Percentiles rank a stretch among this genome's conserved stretches.
phyloP scores from a whole-genome alignment of 495 filamentous ascomycete species.

The Aspergillus bridgeri region DNA sequence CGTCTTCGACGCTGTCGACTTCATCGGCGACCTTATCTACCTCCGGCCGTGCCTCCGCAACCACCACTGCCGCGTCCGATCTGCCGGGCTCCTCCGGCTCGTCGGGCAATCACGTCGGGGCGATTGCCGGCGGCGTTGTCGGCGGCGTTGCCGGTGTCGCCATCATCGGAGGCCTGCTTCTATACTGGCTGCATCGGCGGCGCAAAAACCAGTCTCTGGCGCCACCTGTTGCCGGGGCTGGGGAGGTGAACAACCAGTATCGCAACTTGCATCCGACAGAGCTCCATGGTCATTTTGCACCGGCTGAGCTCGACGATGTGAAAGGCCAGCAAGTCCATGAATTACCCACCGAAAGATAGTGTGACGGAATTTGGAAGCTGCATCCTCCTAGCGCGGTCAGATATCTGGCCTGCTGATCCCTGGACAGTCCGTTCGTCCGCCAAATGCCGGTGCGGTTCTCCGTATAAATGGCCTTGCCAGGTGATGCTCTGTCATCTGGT shows the following conservation, averaged over 20 bases:
- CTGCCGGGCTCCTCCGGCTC: neutral
- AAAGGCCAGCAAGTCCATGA: neutral
- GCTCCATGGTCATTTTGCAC: neutral
- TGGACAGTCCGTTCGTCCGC: no score
- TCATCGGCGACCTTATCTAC: neutral
- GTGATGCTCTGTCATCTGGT: no score
- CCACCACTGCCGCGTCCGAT: neutral
- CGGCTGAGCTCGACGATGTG: neutral
- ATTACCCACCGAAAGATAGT: neutral
- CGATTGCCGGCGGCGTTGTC: conserved; percentile 15
- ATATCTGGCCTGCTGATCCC: neutral
- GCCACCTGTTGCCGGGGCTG: neutral
- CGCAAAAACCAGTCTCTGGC: neutral
- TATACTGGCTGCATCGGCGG: conserved; percentile 9
- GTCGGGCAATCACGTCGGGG: conserved; percentile 3
- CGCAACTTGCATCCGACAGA: neutral
- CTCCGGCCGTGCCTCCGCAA: neutral
- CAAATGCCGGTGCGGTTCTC: no score
- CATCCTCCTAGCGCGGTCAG: neutral
- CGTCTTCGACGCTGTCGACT: neutral
- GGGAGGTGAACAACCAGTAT: neutral
- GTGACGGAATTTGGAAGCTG: neutral
- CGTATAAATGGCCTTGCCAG: no score
- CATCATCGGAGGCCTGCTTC: neutral
- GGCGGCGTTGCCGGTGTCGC: conserved; percentile 13